These are phyloP conservation scores for Metschnikowia borealis DNA, from an alignment of 805 yeast genomes.

Conservation along the genomic window DNA sequence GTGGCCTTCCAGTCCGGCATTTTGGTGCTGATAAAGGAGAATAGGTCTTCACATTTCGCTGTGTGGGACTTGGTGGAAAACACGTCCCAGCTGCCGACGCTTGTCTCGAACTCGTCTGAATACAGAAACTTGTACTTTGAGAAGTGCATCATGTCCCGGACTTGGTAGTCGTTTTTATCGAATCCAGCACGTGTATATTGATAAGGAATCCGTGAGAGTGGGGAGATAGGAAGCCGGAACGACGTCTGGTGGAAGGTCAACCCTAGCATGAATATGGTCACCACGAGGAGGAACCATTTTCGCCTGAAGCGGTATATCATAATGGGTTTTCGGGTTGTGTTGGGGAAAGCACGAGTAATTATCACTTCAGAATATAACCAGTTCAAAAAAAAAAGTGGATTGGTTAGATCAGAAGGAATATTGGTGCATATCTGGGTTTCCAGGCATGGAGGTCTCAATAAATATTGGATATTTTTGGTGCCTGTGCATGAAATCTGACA, in stretches of 20 bases:
- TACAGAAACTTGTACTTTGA: conserved; percentile 12
- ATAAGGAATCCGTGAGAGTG: not conserved
- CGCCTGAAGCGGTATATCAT: conserved; percentile 3
- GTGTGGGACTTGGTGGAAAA: conserved; percentile 8
- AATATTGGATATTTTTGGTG: not conserved
- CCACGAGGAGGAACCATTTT: conserved; percentile 3
- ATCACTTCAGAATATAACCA: not conserved
- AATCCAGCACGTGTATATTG: conserved; percentile 5
- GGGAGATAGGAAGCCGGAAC: not conserved
- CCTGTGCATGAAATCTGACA: not conserved
- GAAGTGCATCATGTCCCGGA: conserved; percentile 12
- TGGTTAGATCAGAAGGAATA: not conserved
- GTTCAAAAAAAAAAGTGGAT: too few species aligned
- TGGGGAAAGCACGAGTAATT: not conserved
- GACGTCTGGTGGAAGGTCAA: conserved; percentile 5
- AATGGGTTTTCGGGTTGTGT: not conserved
- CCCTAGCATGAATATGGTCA: conserved; percentile 3
- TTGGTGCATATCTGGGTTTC: not conserved
- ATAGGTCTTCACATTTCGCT: conserved; percentile 12
- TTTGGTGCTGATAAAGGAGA: conserved; percentile 7
- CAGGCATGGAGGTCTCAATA: not conserved
- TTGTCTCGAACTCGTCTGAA: conserved; percentile 7
- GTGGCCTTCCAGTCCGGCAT: conserved; percentile 14
- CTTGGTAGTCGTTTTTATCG: conserved; percentile 2
- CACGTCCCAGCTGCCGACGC: conserved; percentile 11